These are phyloP conservation scores for Acanthochlamys bracteata DNA, from an alignment of 106 monocot species.

Conservation along the genomic window DNA sequence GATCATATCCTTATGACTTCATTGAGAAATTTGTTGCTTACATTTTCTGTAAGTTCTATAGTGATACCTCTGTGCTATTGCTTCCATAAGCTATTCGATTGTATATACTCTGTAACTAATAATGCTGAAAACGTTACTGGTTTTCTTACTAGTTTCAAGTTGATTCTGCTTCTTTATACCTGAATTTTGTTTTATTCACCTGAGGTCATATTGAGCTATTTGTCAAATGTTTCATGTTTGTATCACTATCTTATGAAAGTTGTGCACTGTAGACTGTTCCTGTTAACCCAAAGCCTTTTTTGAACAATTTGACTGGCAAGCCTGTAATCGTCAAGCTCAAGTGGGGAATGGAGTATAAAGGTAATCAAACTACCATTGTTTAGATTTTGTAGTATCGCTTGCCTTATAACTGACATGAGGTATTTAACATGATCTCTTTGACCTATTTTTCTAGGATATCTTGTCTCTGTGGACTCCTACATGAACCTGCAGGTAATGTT, in stretches of 20 bases:
- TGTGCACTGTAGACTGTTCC: slow-evolving; percentile 57
- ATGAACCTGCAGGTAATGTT: slow-evolving; percentile 86
- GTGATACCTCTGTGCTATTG: too few species aligned
- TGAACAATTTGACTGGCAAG: slow-evolving; percentile 95
- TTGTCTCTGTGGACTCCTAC: slow-evolving; percentile 92
- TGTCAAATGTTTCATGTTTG: neutral
- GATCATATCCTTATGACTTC: too few species aligned
- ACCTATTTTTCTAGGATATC: slow-evolving; percentile 47
- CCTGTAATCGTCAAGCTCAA: slow-evolving; percentile 91
- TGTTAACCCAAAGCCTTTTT: slow-evolving; percentile 91
- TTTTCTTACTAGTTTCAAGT: too few species aligned
- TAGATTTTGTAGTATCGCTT: neutral
- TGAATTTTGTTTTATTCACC: too few species aligned
- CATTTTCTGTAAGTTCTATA: too few species aligned
- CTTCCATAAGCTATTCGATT: too few species aligned
- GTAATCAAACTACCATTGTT: slow-evolving; percentile 16
- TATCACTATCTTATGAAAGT: neutral
- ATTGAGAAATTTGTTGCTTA: too few species aligned
- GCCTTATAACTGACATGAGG: neutral
- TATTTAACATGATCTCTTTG: neutral
- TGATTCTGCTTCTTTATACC: too few species aligned
- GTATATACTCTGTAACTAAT: too few species aligned
- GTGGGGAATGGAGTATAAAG: slow-evolving; percentile 99
- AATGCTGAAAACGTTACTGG: too few species aligned
- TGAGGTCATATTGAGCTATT: neutral